Conservation (phyloP, 129 eudicot species). For the Artemisia annua region DNA sequence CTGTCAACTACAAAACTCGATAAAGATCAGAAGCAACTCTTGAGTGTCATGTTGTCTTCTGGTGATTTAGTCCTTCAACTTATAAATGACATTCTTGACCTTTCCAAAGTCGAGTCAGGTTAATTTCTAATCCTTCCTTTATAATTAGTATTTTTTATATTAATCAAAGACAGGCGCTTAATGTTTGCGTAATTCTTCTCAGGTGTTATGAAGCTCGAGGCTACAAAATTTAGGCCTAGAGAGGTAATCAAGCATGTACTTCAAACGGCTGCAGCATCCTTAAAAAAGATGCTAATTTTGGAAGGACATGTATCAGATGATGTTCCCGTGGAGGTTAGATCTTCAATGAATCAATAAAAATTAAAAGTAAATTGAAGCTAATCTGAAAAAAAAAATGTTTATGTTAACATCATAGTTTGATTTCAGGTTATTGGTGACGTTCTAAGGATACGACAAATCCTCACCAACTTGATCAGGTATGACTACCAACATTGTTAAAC, state of each 20-base stretch:
- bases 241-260: slow-evolving; percentile 96
- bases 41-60: slow-evolving; percentile 85
- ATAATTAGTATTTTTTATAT: background rate
- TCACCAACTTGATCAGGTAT: slow-evolving; percentile 93
- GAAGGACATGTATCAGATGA: slow-evolving; percentile 86
- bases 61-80: slow-evolving; percentile 92
- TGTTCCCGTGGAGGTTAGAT: slow-evolving; percentile 81
- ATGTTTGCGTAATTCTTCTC: slow-evolving; percentile 11
- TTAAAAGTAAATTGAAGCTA: background rate
- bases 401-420: slow-evolving; percentile 8
- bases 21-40: slow-evolving; percentile 69
- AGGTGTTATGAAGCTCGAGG: slow-evolving; percentile 97
- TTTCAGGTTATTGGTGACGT: slow-evolving; percentile 94
- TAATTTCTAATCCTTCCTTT: slow-evolving; percentile 26
- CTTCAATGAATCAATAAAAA: background rate
- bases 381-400: background rate
- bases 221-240: slow-evolving; percentile 94
- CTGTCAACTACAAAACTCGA: slow-evolving; percentile 81
- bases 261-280: slow-evolving; percentile 92
- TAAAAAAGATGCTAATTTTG: slow-evolving; percentile 67
- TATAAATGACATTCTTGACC: slow-evolving; percentile 92
- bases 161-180: background rate
- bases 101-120: slow-evolving; percentile 98
- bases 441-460: slow-evolving; percentile 89
- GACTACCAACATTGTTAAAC: background rate